Evolutionary conservation across 306 rosid species (phyloP).

Genomic region (Vigna hirtella): DNA sequence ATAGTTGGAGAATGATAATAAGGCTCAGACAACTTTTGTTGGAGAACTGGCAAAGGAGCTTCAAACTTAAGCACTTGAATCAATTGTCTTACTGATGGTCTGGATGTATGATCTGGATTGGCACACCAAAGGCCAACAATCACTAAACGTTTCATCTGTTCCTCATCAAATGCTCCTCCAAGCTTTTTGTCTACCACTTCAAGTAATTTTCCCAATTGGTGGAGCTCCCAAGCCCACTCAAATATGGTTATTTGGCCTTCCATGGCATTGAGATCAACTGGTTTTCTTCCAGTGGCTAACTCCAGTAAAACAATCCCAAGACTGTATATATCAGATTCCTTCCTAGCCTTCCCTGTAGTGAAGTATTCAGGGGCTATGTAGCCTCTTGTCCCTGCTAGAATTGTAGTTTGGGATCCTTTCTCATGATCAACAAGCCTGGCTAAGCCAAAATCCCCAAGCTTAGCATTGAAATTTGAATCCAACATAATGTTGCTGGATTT

Average conservation of each 20-base stretch:
- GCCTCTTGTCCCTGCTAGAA: constrained; percentile 44
- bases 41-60: constrained; percentile 14
- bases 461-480: constrained; percentile 47
- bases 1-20: neutral
- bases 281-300: constrained; percentile 43
- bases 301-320: constrained; percentile 42
- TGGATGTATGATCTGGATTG: constrained; percentile 10
- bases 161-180: constrained; percentile 24
- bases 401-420: constrained; percentile 34
- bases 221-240: constrained; percentile 24
- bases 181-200: neutral
- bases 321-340: constrained; percentile 45
- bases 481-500: constrained; percentile 53
- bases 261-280: neutral
- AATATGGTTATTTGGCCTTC: constrained; percentile 29
- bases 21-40: neutral
- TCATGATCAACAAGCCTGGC: constrained; percentile 46
- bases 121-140: constrained; percentile 27
- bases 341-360: constrained; percentile 37
- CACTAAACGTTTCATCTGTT: neutral
- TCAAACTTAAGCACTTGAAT: constrained; percentile 29
- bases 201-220: neutral
- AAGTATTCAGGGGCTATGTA: constrained; percentile 44
- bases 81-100: constrained; percentile 17
- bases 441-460: constrained; percentile 54